Evolutionary conservation across 768 basidiomycete species (phyloP), one percentile per base, ranked within the genome.

Genomic region (Harrya chromipes): DNA sequence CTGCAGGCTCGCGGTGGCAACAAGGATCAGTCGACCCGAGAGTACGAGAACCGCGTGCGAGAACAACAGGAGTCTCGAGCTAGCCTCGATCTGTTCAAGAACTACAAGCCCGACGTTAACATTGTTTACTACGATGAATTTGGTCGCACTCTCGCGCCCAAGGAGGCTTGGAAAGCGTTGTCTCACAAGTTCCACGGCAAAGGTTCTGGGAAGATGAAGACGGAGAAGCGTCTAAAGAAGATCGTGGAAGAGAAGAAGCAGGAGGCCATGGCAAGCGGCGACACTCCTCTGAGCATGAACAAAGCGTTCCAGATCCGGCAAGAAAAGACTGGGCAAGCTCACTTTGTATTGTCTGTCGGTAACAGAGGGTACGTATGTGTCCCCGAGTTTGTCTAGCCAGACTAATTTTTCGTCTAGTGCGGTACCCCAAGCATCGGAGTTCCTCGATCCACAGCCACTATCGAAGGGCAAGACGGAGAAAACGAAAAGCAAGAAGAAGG

Each of bases 131-230:
- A 94, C 56, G 97, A 99, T 64, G 95, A 99, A 68, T 91, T 92
- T 65, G 97, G 97, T 40, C 79, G 97, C 34, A 65, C 78, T 50
- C 72, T 94, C 66, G 90, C 90, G 20, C 85, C 85, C 17, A 97
- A 97, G 75, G 97, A 99, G 73, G 94, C 95, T 6, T 98, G 95
- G 94, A 97, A 97, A 72, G 91, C 93, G 16, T 74, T 99, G 37
- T 94, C 90, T 38, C 97, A 99, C 68, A 90, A 91, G 65, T 98
- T 99, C 82, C 97, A 99, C 59, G 97, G 97, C 31, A 97, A 98
- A 70, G 92, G 92, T 2, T 90, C 90, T 1, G 97, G 97, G 11
- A 90, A 87, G 74, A 90, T 89, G 82, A 98, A 98, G 79, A 94
- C 87, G 20, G 95, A 97, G 76, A 97, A 97, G 69, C 79, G 92